Evolutionary conservation across 176 grass and related monocot genomes (phyloP).

Genomic region (Melocanna baccifera): DNA sequence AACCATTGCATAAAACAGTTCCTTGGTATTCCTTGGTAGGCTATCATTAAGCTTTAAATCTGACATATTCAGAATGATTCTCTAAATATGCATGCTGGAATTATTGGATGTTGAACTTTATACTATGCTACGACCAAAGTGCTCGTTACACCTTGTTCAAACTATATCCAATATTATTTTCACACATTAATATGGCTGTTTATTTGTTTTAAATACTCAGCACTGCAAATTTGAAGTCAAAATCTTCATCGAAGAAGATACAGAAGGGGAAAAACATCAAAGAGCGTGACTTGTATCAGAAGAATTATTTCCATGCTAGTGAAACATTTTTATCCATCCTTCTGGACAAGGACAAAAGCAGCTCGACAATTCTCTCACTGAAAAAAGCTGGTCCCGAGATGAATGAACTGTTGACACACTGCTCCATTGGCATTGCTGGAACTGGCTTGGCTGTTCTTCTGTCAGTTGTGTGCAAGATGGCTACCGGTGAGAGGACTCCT

Average conservation of each 20-base stretch:
- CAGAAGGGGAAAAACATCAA: conserved; percentile 55
- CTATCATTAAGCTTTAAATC: not conserved
- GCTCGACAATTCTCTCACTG: conserved; percentile 42
- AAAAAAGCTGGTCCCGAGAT: conserved; percentile 75
- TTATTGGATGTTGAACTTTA: not conserved
- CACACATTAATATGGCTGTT: not conserved
- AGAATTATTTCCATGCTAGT: conserved; percentile 67
- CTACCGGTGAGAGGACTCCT: conserved; percentile 44
- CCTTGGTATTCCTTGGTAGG: not conserved
- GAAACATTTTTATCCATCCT: conserved; percentile 79
- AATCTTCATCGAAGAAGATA: conserved; percentile 66
- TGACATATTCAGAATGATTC: not conserved
- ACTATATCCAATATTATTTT: not conserved
- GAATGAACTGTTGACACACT: conserved; percentile 63
- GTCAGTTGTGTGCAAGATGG: conserved; percentile 69
- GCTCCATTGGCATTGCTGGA: conserved; percentile 86
- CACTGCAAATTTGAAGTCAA: conserved; percentile 42
- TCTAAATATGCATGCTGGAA: not conserved
- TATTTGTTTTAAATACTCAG: conserved; percentile 20
- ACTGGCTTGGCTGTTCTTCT: conserved; percentile 82
- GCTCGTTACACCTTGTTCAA: not conserved
- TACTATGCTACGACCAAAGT: not conserved
- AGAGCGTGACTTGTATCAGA: conserved; percentile 63
- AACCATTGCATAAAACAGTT: conserved; percentile 24
- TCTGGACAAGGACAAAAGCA: conserved; percentile 55